phyloP scores from a whole-genome alignment of 768 basidiomycete species.

The Tulasnella sp. region DNA sequence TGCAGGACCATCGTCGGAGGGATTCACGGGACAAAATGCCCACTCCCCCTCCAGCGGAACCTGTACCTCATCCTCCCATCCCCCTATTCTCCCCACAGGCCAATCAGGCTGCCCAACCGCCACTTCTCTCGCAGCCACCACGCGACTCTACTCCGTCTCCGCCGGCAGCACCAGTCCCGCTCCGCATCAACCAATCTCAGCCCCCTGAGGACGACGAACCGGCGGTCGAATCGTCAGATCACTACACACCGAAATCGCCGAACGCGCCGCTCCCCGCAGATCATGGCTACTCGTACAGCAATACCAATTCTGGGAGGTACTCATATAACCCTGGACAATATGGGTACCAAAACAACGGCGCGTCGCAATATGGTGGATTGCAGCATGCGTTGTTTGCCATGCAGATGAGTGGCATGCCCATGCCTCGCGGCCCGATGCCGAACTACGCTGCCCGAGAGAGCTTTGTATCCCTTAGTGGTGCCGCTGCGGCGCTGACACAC shows the following conservation, averaged over 20 bases:
- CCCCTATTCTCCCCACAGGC: slow-evolving; percentile 1
- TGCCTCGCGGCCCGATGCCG: neutral
- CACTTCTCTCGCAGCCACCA: neutral
- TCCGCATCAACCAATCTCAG: slow-evolving; percentile 1
- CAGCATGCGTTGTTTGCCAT: slow-evolving; percentile 13
- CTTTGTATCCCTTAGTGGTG: slow-evolving; percentile 1
- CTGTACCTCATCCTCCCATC: slow-evolving; percentile 11
- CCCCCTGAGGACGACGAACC: slow-evolving; percentile 9
- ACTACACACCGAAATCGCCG: slow-evolving; percentile 12
- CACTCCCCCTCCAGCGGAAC: slow-evolving; percentile 7
- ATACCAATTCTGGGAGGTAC: neutral
- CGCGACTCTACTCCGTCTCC: neutral
- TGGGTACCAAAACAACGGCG: no score
- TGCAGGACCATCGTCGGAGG: neutral
- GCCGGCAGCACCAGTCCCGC: slow-evolving; percentile 3
- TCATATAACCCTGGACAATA: neutral
- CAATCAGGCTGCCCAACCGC: neutral
- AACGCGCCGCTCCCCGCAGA: slow-evolving; percentile 5
- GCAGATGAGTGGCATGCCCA: slow-evolving; percentile 16
- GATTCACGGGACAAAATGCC: neutral
- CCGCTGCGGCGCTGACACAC: slow-evolving; percentile 6
- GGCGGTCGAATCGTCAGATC: slow-evolving; percentile 9
- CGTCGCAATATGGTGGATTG: neutral
- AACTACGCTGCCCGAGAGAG: neutral
- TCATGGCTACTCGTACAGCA: neutral